Evolutionary conservation across 208 protist species (phyloP), one percentile per base, ranked within the genome.

Genomic region (Leishmania mexicana): DNA sequence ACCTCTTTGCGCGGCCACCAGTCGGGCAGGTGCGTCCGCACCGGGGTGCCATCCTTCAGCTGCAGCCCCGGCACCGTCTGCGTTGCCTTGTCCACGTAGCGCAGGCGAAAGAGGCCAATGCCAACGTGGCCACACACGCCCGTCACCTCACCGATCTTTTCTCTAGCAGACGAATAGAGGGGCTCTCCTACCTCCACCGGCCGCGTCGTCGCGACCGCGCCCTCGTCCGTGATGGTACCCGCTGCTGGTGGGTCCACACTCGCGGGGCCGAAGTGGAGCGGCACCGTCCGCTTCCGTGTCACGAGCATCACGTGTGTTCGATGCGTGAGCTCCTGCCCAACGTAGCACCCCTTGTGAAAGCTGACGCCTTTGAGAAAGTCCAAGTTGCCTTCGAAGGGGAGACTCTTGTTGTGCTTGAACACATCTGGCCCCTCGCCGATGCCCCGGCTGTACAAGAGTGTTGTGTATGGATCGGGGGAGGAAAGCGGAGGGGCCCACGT

Each of bases 311-410:
- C 94, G 73, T 99, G 97, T 0, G 98, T 99, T 83, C 98, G 93
- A 72, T 98, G 96, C 0, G 97, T 99, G 28, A 99, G 92, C 77
- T 99, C 98, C 83, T 99, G 98, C 1, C 98, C 98, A 0, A 99
- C 67, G 89, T 99, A 99, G 90, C 98, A 99, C 51, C 98, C 98
- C 83, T 99, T 99, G 83, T 96, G 83, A 72, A 98, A 99, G 83
- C 88, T 89, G 28, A 99, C 92, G 13, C 94, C 98, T 40, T 85
- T 78, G 2, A 99, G 84, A n/a, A 97, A 91, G 79, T 99, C 98
- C 1, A 95, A 76, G 85, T 99, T 99, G 47, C 83, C 89, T 80
- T 99, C 98, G 49, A 99, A 97, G 2, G 97, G 97, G 1, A 99
- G 85, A 31, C 89, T 85, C 84, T 97, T 94, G 73, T 81, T 85